phyloP scores from a whole-genome alignment of 2,329 filamentous ascomycete genomes.

The Paracoccidioides brasiliensis region DNA sequence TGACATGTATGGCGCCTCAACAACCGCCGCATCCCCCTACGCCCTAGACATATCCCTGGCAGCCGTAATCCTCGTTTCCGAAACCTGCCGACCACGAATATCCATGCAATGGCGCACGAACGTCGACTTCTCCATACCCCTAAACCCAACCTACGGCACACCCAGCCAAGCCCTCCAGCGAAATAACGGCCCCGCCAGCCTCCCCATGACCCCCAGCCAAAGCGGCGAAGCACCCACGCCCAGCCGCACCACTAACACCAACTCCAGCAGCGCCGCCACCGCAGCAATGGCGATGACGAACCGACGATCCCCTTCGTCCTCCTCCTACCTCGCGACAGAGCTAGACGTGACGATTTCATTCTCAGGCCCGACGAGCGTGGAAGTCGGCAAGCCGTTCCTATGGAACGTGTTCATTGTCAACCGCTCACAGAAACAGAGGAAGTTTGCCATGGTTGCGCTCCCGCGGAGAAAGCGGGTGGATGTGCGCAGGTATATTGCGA shows the following conservation, averaged over 20 bases:
- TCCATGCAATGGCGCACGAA: conserved; percentile 37
- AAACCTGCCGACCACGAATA: conserved; percentile 32
- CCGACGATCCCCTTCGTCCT: conserved; percentile 11
- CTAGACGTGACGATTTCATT: conserved; percentile 44
- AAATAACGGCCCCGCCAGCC: conserved; percentile 32
- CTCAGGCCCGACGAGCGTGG: conserved; percentile 37
- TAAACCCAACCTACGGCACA: conserved; percentile 36
- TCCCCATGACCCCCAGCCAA: conserved; percentile 23
- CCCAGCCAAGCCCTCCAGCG: conserved; percentile 35
- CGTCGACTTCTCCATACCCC: conserved; percentile 35
- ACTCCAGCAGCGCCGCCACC: conserved; percentile 1
- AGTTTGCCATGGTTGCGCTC: conserved; percentile 42
- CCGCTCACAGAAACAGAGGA: conserved; percentile 39
- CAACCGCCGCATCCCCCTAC: conserved; percentile 27
- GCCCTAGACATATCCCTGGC: conserved; percentile 36
- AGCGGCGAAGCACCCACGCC: neutral
- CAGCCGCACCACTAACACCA: too few relatives aligned
- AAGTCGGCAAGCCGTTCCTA: conserved; percentile 40
- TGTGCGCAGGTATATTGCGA: conserved; percentile 29
- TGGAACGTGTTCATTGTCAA: conserved; percentile 49
- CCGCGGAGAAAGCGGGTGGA: conserved; percentile 35
- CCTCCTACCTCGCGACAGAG: conserved; percentile 27
- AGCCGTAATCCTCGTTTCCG: conserved; percentile 27
- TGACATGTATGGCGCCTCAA: conserved; percentile 23
- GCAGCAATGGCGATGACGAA: conserved; percentile 13